These are phyloP conservation scores for Blattamonas nauphoetae DNA, from an alignment of 78 protist species.

Conservation along the genomic window DNA sequence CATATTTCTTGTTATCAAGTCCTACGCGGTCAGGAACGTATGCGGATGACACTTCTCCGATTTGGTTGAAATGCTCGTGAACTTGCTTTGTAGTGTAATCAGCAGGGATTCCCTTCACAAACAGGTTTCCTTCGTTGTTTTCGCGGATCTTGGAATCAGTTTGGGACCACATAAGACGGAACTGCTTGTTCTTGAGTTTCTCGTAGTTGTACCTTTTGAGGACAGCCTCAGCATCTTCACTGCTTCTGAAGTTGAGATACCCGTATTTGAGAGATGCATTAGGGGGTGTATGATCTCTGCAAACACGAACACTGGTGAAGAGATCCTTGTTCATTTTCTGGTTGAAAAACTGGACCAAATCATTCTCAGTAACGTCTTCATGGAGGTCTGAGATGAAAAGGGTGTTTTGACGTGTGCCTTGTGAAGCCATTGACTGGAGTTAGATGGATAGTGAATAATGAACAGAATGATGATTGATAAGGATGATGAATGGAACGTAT, in stretches of 20 bases:
- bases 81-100: not conserved
- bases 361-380: not conserved
- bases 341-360: not conserved
- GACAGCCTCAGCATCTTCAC: not conserved
- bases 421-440: too few species aligned
- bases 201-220: not conserved
- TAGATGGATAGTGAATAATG: too few species aligned
- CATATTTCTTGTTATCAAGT: not conserved
- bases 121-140: not conserved
- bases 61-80: not conserved
- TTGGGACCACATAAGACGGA: not conserved
- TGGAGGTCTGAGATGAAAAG: not conserved
- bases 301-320: not conserved
- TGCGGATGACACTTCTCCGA: not conserved
- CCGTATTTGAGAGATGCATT: not conserved
- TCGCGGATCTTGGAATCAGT: not conserved
- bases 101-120: not conserved
- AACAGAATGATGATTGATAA: too few species aligned
- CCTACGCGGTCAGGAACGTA: not conserved
- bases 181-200: too few species aligned
- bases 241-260: not conserved
- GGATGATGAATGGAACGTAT: too few species aligned
- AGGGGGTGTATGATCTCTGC: not conserved
- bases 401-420: not conserved
- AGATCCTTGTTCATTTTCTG: not conserved